phyloP scores from a whole-genome alignment of 208 protist genomes.

The Crithidia bombi region DNA sequence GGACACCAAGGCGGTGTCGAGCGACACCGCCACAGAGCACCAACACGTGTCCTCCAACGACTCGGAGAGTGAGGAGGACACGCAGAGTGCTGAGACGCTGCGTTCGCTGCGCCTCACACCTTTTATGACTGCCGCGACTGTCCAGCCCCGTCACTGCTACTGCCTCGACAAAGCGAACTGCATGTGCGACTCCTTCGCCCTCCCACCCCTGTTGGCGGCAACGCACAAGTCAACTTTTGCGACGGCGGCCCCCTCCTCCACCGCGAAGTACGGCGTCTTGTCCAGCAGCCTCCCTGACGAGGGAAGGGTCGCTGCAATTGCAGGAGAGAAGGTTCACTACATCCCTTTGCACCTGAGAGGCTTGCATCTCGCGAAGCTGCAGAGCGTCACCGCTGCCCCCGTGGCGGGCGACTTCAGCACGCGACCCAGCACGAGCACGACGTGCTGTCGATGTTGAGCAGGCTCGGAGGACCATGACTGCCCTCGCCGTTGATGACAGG shows the following conservation, averaged over 20 bases:
- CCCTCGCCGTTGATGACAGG: slow-evolving; percentile 1
- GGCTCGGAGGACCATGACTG: neutral
- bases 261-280: neutral
- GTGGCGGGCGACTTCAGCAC: neutral
- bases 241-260: neutral
- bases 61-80: slow-evolving; percentile 19
- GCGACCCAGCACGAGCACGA: slow-evolving; percentile 8
- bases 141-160: slow-evolving; percentile 11
- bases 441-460: slow-evolving; percentile 25
- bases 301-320: neutral
- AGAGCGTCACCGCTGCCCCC: neutral
- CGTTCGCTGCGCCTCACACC: slow-evolving; percentile 21
- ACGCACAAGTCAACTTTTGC: neutral
- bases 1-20: neutral
- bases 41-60: slow-evolving; percentile 25
- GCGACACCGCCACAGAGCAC: slow-evolving; percentile 14
- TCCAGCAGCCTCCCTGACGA: slow-evolving; percentile 4
- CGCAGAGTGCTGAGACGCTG: neutral
- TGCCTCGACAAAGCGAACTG: slow-evolving; percentile 33
- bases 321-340: neutral
- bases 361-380: slow-evolving; percentile 10
- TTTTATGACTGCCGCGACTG: neutral
- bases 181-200: slow-evolving; percentile 21
- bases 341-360: slow-evolving; percentile 3
- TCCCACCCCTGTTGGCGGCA: slow-evolving; percentile 31